Evolutionary conservation across 306 rosid genomes (phyloP), one percentile per base, ranked within the genome.

Genomic region (Boehmeria nivea): DNA sequence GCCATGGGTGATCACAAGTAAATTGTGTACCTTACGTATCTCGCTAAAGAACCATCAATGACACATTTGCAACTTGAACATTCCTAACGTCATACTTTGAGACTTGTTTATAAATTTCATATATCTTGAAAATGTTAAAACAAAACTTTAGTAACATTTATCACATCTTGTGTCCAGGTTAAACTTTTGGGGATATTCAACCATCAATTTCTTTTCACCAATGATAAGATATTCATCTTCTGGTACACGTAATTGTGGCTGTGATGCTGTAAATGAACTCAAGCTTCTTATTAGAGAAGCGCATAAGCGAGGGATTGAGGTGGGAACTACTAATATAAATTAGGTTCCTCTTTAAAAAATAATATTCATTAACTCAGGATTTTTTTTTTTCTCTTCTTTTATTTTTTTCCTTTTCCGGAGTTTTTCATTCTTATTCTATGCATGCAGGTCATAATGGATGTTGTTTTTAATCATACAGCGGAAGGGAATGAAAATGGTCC

Each of bases 401-500:
- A 12, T 24, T 4, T 43, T 24, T 11, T 3, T 0, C 15, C 51
- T 34, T 5, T 24, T 20, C 21, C 52, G 60, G 25, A 13, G 26
- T 54, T 33, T 54, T 55, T 67, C 50, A 33, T 47, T 70, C 23
- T 43, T 61, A 43, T 64, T 76, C 53, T 54, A 43, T 65, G 61
- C 56, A 46, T 70, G 62, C 84, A 91, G 99, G 99, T 91, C 73
- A 52, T 91, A 78, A 80, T 91, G 99, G 99, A 91, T 72, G 95
- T 91, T 19, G 95, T 91, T 63, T 91, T 91, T 75, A 91, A 91
- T 81, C 99, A 91, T 74, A 91, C 99, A 56, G 99, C 99, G 28
- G 99, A 91, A 80, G 96, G 96, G 74, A 91, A 91, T 81, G 95
- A 87, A 81, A 78, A 84, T 52, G 93, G 99, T 61, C 99, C 96